Conservation (phyloP, 805 yeast species). For the Ogataea nitratoaversa region DNA sequence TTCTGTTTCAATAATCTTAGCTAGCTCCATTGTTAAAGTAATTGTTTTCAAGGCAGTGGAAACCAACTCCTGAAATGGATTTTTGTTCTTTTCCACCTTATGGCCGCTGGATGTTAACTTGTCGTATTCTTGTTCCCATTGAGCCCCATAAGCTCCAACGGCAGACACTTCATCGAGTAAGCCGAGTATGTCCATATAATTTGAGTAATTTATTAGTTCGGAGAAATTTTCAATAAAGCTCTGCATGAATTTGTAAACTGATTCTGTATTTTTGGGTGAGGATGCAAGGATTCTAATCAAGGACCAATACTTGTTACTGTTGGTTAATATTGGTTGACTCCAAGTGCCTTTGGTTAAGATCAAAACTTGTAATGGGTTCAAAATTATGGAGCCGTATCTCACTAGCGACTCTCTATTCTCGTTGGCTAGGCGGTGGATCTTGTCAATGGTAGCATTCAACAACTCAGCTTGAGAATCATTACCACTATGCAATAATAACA, state of each 20-base stretch:
- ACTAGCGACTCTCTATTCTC: constrained; percentile 37
- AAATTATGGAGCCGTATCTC: constrained; percentile 41
- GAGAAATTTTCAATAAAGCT: constrained; percentile 32
- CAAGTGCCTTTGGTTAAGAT: constrained; percentile 39
- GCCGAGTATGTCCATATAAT: constrained; percentile 65
- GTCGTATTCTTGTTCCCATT: constrained; percentile 65
- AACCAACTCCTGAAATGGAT: constrained; percentile 52
- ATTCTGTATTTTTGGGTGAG: constrained; percentile 35
- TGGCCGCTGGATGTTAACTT: constrained; percentile 39
- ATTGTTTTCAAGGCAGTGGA: constrained; percentile 59
- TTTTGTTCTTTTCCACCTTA: constrained; percentile 35
- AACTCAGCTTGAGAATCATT: constrained; percentile 15
- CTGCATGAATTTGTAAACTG: constrained; percentile 46
- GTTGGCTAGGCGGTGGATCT: constrained; percentile 17
- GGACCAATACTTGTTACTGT: constrained; percentile 45
- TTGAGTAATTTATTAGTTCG: constrained; percentile 39
- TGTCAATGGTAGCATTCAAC: constrained; percentile 24
- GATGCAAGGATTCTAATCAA: constrained; percentile 42
- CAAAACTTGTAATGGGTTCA: constrained; percentile 47
- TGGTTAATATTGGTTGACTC: constrained; percentile 35
- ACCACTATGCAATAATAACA: constrained; percentile 41
- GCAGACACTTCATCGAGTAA: constrained; percentile 76
- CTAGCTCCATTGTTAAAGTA: constrained; percentile 51
- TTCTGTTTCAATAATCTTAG: constrained; percentile 32
- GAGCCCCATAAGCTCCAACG: constrained; percentile 74